Evolutionary conservation across 176 grass and related monocot species (phyloP).

Genomic region (Saccharum officinarum): DNA sequence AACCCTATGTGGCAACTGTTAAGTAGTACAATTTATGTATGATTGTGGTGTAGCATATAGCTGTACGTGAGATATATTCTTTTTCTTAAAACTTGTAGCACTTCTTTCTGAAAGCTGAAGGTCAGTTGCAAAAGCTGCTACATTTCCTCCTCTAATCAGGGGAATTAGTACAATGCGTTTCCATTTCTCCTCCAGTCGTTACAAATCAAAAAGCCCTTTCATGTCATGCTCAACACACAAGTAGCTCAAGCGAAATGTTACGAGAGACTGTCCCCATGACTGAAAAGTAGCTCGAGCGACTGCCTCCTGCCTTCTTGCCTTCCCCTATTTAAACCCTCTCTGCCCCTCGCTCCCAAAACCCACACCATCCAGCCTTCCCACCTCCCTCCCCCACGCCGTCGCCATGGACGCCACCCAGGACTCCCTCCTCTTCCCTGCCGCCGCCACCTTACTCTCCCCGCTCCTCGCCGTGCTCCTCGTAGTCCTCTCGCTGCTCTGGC

Average conservation of each 20-base stretch:
- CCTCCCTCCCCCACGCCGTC: neutral
- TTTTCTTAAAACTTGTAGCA: no score
- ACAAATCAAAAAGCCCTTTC: neutral
- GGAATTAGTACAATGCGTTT: neutral
- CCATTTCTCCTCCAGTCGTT: neutral
- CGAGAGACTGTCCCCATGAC: no score
- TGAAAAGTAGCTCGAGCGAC: no score
- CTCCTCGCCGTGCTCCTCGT: constrained; percentile 42
- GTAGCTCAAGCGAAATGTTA: no score
- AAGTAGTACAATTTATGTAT: neutral
- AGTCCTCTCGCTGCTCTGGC: constrained; percentile 35
- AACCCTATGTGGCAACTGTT: neutral
- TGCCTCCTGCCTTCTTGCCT: no score
- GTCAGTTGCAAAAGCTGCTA: neutral
- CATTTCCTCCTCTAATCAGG: neutral
- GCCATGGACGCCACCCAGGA: constrained; percentile 35
- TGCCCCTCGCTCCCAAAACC: constrained; percentile 4
- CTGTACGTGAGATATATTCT: no score
- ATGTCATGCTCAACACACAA: neutral
- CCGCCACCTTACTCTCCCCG: constrained; percentile 38
- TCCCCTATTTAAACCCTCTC: constrained; percentile 24
- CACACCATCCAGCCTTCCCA: constrained; percentile 37
- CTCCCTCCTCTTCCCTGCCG: constrained; percentile 28
- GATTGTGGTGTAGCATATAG: neutral
- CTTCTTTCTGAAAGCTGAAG: neutral